These are phyloP conservation scores for Aureobasidium musti DNA, from an alignment of 2,329 filamentous ascomycete genomes.

Conservation along the genomic window DNA sequence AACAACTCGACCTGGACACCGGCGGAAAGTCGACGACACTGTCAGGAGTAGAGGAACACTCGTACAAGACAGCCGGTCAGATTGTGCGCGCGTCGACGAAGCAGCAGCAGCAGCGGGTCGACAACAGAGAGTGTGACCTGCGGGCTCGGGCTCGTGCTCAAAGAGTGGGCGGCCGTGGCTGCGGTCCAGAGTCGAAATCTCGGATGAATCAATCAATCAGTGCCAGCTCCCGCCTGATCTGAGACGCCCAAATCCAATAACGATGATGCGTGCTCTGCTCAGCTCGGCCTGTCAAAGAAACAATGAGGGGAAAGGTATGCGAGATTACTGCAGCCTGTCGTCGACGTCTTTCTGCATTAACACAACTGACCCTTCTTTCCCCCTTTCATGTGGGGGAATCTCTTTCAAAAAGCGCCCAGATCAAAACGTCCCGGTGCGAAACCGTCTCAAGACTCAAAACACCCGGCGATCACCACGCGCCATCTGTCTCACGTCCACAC, in stretches of 20 bases:
- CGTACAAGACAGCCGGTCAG: neutral
- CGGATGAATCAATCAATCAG: slow-evolving; percentile 3
- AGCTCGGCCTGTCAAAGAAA: slow-evolving; percentile 1
- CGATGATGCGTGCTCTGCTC: slow-evolving; percentile 18
- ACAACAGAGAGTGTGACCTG: slow-evolving; percentile 22
- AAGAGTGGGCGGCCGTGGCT: slow-evolving; percentile 1
- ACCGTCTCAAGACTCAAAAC: slow-evolving; percentile 7
- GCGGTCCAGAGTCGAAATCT: slow-evolving; percentile 27
- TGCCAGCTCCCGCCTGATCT: neutral
- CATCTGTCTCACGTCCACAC: slow-evolving; percentile 1
- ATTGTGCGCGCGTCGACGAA: neutral
- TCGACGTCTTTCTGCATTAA: neutral
- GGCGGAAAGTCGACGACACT: neutral
- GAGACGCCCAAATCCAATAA: neutral
- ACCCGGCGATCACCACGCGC: slow-evolving; percentile 12
- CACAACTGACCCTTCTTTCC: slow-evolving; percentile 13
- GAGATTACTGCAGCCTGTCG: neutral
- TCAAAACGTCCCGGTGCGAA: neutral
- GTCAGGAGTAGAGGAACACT: neutral
- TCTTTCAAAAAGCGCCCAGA: slow-evolving; percentile 3
- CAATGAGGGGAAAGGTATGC: neutral
- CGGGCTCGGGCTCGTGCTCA: slow-evolving; percentile 24
- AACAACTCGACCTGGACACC: neutral
- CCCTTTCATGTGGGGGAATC: slow-evolving; percentile 23
- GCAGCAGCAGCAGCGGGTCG: slow-evolving; percentile 4